Evolutionary conservation across 768 basidiomycete species (phyloP), one percentile per base, ranked within the genome.

Genomic region (Hypholoma sublateritium): DNA sequence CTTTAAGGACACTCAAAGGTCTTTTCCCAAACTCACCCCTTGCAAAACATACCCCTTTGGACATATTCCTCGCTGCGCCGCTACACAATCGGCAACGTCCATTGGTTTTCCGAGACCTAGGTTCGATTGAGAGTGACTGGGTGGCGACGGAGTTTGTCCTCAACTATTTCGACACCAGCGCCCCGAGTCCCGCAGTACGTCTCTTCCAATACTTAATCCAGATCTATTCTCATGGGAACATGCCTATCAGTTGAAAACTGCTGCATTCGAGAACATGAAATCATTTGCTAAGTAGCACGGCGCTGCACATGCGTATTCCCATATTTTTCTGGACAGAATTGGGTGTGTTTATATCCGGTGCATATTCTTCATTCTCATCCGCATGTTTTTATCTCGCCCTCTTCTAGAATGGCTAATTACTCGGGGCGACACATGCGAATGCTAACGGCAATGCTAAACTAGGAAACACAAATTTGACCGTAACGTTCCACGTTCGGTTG

Each of bases 11-110:
- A 63, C 79, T 93, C 50, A 90, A 90, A 65, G 82, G 88, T 1
- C 76, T 92, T 52, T 91, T 93, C 69, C 89, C 91, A 0, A 84
- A 81, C 66, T 78, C 87, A 16, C 79, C 85, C 13, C 74, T 91
- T 11, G 68, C 73, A n/a, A 91, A 91, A 65, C 81, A 85, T 61
- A 73, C 77, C 6, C 80, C 89, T 11, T 74, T 92, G 22, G 90
- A 93, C 63, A 79, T 92, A 37, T 79, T 87, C 46, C 74, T 91
- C 39, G 74, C 84, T 2, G 78, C 84, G 3, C 88, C 89, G 14
- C 75, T 78, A 16, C 67, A 77, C 9, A 75, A 73, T 17, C 75
- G 73, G 55, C 80, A 77, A 21, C 80, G 89, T 25, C 72, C 77
- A 17, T 67, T 91, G 45, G 74, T 89, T 17, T 83, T 90, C 66